Evolutionary conservation across 306 rosid genomes (phyloP).

Genomic region (Rosa lucieae): DNA sequence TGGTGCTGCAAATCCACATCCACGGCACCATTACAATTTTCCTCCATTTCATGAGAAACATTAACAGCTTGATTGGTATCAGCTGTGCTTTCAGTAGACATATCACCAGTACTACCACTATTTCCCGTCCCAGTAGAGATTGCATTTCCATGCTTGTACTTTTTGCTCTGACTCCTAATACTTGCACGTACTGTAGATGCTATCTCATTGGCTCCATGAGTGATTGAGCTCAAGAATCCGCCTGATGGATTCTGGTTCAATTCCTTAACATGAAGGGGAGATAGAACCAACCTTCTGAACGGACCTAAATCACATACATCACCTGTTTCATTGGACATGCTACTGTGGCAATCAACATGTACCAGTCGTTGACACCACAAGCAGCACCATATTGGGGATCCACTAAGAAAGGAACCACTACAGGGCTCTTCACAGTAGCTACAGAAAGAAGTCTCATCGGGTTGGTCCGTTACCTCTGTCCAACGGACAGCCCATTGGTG

Average conservation of each 20-base stretch:
- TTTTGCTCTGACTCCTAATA: slow-evolving; percentile 82
- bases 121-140: slow-evolving; percentile 56
- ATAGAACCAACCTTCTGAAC: slow-evolving; percentile 77
- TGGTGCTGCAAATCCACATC: slow-evolving; percentile 54
- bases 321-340: slow-evolving; percentile 82
- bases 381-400: slow-evolving; percentile 98
- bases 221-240: slow-evolving; percentile 84
- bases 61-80: slow-evolving; percentile 52
- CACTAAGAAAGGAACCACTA: slow-evolving; percentile 89
- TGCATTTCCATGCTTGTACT: slow-evolving; percentile 69
- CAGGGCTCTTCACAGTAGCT: slow-evolving; percentile 97
- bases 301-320: slow-evolving; percentile 93
- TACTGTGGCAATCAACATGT: slow-evolving; percentile 90
- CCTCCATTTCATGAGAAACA: slow-evolving; percentile 64
- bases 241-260: slow-evolving; percentile 50
- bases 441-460: slow-evolving; percentile 78
- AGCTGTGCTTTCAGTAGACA: slow-evolving; percentile 71
- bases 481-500: slow-evolving; percentile 99
- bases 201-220: slow-evolving; percentile 97
- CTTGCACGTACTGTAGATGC: slow-evolving; percentile 93
- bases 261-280: slow-evolving; percentile 82
- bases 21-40: slow-evolving; percentile 43
- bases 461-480: slow-evolving; percentile 87
- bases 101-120: slow-evolving; percentile 55
- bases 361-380: slow-evolving; percentile 95